These are phyloP conservation scores for Dryadomyces quercivorus DNA, from an alignment of 2,329 filamentous ascomycete genomes.

Conservation along the genomic window DNA sequence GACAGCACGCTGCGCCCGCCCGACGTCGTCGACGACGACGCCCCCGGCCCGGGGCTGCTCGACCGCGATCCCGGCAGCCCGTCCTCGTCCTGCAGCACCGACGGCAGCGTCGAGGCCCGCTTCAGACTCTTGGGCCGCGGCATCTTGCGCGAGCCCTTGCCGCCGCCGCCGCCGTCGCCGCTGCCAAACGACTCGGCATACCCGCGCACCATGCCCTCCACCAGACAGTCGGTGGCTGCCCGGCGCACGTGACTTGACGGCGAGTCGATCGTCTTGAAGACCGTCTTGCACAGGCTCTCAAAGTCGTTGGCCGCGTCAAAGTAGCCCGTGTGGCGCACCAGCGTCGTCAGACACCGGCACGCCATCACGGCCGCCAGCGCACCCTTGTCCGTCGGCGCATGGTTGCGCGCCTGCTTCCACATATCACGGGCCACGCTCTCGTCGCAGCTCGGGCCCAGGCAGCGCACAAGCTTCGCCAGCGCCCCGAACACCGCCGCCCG, in stretches of 20 bases:
- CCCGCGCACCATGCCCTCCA: slow-evolving; percentile 69
- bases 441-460: slow-evolving; percentile 67
- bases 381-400: slow-evolving; percentile 70
- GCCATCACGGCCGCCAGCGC: slow-evolving; percentile 66
- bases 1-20: slow-evolving; percentile 52
- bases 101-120: slow-evolving; percentile 46
- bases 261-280: slow-evolving; percentile 83
- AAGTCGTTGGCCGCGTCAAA: slow-evolving; percentile 87
- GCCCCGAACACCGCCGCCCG: slow-evolving; percentile 67
- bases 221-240: slow-evolving; percentile 75
- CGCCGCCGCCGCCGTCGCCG: slow-evolving; percentile 16
- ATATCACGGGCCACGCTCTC: slow-evolving; percentile 77
- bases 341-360: slow-evolving; percentile 64
- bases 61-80: slow-evolving; percentile 50
- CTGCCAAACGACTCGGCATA: slow-evolving; percentile 48
- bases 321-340: slow-evolving; percentile 61
- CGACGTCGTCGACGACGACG: slow-evolving; percentile 19
- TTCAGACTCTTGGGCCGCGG: slow-evolving; percentile 47
- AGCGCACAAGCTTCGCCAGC: slow-evolving; percentile 62
- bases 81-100: slow-evolving; percentile 46
- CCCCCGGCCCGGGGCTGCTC: slow-evolving; percentile 54
- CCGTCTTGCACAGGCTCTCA: slow-evolving; percentile 68
- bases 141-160: slow-evolving; percentile 45
- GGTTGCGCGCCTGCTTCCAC: slow-evolving; percentile 80
- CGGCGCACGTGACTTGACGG: slow-evolving; percentile 63